These are phyloP conservation scores for Venturia asperata DNA, from an alignment of 2,329 filamentous ascomycete species.

Conservation along the genomic window DNA sequence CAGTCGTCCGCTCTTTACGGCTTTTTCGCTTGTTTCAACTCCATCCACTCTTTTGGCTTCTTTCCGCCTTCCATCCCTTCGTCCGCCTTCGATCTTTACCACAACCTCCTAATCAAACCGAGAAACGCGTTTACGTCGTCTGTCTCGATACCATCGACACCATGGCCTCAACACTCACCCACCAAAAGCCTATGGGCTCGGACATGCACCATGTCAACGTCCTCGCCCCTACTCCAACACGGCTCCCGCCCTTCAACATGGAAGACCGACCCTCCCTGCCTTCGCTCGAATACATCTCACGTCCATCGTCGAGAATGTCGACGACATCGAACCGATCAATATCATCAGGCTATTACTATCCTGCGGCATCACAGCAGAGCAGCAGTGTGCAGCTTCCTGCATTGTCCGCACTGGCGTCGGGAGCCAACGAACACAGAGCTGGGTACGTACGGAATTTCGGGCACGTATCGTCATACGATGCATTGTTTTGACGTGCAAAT, in stretches of 20 bases:
- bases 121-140: slow-evolving; percentile 28
- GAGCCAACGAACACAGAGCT: slow-evolving; percentile 10
- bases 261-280: slow-evolving; percentile 31
- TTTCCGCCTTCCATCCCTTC: not conserved
- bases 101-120: slow-evolving; percentile 21
- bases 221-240: slow-evolving; percentile 40
- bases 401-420: slow-evolving; percentile 48
- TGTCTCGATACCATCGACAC: slow-evolving; percentile 29
- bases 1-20: slow-evolving; percentile 12
- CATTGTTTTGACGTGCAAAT: not conserved
- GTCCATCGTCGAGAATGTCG: slow-evolving; percentile 45
- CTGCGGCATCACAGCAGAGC: slow-evolving; percentile 32
- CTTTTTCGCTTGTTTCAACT: not conserved
- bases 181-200: slow-evolving; percentile 35
- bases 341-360: slow-evolving; percentile 11
- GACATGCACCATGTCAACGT: slow-evolving; percentile 48
- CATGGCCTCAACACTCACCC: slow-evolving; percentile 50
- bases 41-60: slow-evolving; percentile 4
- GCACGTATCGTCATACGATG: not conserved
- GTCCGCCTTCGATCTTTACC: not conserved
- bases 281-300: slow-evolving; percentile 44
- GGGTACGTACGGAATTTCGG: slow-evolving; percentile 1
- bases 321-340: slow-evolving; percentile 29
- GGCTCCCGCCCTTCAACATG: slow-evolving; percentile 42
- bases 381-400: slow-evolving; percentile 47